phyloP scores from a whole-genome alignment of 805 yeast species.

The Vanderwaltozyma polyspora region DNA sequence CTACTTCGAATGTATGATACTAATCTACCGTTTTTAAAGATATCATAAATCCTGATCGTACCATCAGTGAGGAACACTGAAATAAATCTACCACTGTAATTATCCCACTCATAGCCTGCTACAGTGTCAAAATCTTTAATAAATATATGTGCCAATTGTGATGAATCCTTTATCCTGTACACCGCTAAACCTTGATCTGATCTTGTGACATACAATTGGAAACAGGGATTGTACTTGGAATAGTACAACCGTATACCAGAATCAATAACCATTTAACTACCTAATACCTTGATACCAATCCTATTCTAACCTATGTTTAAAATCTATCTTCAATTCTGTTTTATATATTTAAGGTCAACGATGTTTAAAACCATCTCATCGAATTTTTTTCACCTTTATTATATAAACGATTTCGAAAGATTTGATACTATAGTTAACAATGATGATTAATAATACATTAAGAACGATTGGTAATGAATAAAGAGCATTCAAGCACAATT shows the following conservation, averaged over 20 bases:
- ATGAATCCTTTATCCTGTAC: conserved; percentile 10
- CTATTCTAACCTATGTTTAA: not conserved
- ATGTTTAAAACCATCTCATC: too few relatives aligned
- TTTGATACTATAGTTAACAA: too few relatives aligned
- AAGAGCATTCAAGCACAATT: too few relatives aligned
- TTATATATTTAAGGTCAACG: too few relatives aligned
- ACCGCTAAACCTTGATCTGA: conserved; percentile 10
- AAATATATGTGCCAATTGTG: conserved; percentile 11
- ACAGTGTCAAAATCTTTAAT: conserved; percentile 13
- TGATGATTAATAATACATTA: too few relatives aligned
- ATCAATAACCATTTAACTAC: not conserved
- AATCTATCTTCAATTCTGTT: not conserved
- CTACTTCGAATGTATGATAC: conserved; percentile 11
- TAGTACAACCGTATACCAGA: not conserved
- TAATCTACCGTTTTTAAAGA: conserved; percentile 16
- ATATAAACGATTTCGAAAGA: too few relatives aligned
- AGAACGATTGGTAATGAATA: too few relatives aligned
- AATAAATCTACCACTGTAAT: conserved; percentile 26
- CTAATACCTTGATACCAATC: not conserved
- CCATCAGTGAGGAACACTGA: conserved; percentile 38
- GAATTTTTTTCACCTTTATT: too few relatives aligned
- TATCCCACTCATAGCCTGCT: conserved; percentile 17
- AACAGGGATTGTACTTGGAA: conserved; percentile 8
- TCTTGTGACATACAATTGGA: conserved; percentile 9
- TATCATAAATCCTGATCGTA: conserved; percentile 40